Evolutionary conservation across 2,329 filamentous ascomycete genomes (phyloP), one percentile per base, ranked within the genome.

Genomic region (Dactylellina parvicollis): DNA sequence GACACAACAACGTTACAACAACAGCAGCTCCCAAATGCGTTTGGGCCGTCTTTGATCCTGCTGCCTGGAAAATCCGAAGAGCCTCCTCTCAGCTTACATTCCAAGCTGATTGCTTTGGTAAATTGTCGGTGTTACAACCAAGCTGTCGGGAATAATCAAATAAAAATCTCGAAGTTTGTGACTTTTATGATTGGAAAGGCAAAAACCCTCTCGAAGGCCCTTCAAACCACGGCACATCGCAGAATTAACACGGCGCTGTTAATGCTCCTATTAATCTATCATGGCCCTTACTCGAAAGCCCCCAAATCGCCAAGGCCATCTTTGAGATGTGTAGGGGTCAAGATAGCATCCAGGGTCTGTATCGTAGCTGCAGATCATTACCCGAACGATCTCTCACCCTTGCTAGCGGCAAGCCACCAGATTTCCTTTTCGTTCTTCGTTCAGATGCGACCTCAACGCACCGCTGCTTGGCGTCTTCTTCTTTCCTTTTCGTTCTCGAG

Each of bases 281-380:
- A 18, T n/a, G 24, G 22, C 38, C 40, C 55, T 55, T 49, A 46
- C 38, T 61, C 56, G 32, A 40, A 34, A 22, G 38, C 50, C n/a
- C 24, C 24, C 16, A 54, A 54, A 38, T 46, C 56, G 55, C 65
- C 64, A 69, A 69, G 64, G 18, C 8, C 22, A 30, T n/a, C 14
- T 47, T 56, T 52, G 59, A 72, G 64, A 72, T 57, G 30, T 50
- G 66, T 62, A 57, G 66, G 66, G 65, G 56, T 42, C 22, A 36
- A 36, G 16, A 36, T 38, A 62, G 20, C 20, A 47, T 50, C 66
- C 20, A 64, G 66, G 66, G 66, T 59, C 59, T 72, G 66, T 72
- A 65, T 73, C 69, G 69, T 50, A 61, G 52, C 69, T 73, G 69
- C 60, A 73, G 69, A 73, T 73, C 69, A 52, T 50, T 73, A 66